A percentile compares a stretch with the other conserved stretches of the same genome.
These are phyloP conservation scores for Agapanthus africanus DNA, from an alignment of 106 monocot species.

Conservation along the genomic window DNA sequence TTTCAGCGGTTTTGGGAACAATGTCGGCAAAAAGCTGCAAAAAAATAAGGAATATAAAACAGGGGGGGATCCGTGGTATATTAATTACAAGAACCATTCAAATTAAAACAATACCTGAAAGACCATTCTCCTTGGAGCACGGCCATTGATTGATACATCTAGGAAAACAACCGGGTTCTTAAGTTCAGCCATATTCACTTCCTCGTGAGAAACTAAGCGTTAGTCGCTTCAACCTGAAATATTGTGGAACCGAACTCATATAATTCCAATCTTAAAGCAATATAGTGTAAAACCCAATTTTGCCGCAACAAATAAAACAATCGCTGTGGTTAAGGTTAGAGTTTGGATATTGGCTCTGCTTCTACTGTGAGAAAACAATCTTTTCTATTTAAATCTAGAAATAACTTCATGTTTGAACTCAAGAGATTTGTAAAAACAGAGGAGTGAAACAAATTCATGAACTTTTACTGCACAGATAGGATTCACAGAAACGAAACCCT, in stretches of 20 bases:
- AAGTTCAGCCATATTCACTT: conserved; percentile 21
- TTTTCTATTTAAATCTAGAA: background rate
- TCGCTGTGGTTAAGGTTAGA: background rate
- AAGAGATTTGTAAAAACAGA: background rate
- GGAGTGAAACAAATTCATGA: background rate
- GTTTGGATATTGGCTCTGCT: background rate
- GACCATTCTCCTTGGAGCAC: conserved; percentile 44
- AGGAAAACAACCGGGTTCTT: conserved; percentile 66
- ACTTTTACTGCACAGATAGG: background rate
- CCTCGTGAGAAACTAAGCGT: background rate
- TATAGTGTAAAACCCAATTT: background rate
- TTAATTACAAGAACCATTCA: too few relatives aligned
- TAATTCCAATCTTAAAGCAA: too few relatives aligned
- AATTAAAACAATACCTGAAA: conserved; percentile 48
- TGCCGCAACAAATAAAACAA: background rate
- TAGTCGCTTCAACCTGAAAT: background rate
- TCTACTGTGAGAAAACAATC: background rate
- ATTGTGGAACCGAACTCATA: too few relatives aligned
- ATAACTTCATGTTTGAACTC: background rate
- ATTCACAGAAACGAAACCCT: background rate
- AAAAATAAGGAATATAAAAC: conserved; percentile 1
- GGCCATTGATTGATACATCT: conserved; percentile 60
- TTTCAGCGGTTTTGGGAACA: conserved; percentile 28
- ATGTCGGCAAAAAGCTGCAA: conserved; percentile 30
- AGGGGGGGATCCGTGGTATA: too few relatives aligned